A percentile compares a stretch with the other conserved stretches of the same genome.
These are phyloP conservation scores for Colletotrichum graminicola DNA, from an alignment of 2,329 filamentous ascomycete genomes.

Conservation along the genomic window DNA sequence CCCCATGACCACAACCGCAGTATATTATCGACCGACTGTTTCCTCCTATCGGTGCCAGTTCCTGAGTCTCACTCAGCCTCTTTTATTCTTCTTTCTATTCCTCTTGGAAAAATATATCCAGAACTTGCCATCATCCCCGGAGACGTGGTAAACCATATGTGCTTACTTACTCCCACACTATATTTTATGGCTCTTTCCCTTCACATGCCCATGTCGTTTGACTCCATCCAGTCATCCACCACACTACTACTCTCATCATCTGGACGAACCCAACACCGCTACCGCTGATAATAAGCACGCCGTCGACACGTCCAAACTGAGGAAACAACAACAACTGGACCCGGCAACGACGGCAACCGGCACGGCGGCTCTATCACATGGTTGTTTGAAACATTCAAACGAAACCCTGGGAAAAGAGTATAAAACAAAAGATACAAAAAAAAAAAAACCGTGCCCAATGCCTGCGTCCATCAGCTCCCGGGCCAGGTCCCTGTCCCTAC, in stretches of 20 bases:
- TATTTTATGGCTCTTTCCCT: background rate
- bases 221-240: background rate
- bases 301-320: background rate
- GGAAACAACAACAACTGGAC: background rate
- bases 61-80: background rate
- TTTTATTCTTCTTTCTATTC: background rate
- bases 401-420: background rate
- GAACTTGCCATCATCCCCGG: background rate
- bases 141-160: slow-evolving; percentile 10
- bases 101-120: too few species aligned
- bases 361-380: background rate
- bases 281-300: background rate
- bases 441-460: slow-evolving; percentile 27
- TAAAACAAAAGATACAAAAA: background rate
- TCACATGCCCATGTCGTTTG: slow-evolving; percentile 7
- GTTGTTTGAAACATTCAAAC: background rate
- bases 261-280: background rate
- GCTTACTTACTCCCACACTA: slow-evolving; percentile 6
- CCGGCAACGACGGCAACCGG: background rate
- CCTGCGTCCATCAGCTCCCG: slow-evolving; percentile 34
- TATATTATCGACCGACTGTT: slow-evolving; percentile 10
- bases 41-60: background rate
- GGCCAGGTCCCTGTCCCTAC: slow-evolving; percentile 31
- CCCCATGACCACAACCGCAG: slow-evolving; percentile 1
- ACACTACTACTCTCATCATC: background rate